Evolutionary conservation across 2,329 filamentous ascomycete genomes (phyloP), one percentile per base, ranked within the genome.

Genomic region (Fusarium abutilonis): DNA sequence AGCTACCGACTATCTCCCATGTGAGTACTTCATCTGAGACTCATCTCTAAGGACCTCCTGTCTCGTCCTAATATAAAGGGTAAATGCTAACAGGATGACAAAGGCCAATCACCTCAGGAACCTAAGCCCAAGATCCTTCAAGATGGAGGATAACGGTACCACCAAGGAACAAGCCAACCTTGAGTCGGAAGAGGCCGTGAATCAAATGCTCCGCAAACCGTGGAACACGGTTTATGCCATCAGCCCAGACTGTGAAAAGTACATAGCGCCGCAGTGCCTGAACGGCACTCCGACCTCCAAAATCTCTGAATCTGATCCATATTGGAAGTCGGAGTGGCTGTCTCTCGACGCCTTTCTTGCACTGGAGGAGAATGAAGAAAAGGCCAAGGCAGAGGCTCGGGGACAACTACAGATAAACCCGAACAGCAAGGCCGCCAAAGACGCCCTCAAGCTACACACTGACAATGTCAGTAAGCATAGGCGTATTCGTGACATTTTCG

Each of bases 401-500:
- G 19, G 29, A 7, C 47, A 19, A 7, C 21, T 45, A 4, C n/a
- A 29, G 1, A 14, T 50, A 0, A 15, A 70, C 3, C 61, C 70
- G 3, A 6, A 21, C 0, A 55, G 69, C 21, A 55, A 59, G 8
- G 17, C 6, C 0, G 23, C 67, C 19, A 39, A 40, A 3, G 49
- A 55, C 4, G 50, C 42, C 4, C 28, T 57, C 28, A 75, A 75
- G 44, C 39, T 66, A 0, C 71, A 71, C 32, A 52, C 59, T 9
- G 72, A 76, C 40, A 76, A 74, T 7, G 70, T 74, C 17, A 72
- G 68, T 34, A 77, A 73, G 39, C 73, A 73, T 15, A 63, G 64
- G 4, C 75, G 74, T 32, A 75, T 76, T 19, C 62, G 71, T 4
- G 67, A 76, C 19, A 71, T 77, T 3, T 79, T 78, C 44, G 72